phyloP scores from a whole-genome alignment of 805 yeast genomes.

The Candida tammaniensis region DNA sequence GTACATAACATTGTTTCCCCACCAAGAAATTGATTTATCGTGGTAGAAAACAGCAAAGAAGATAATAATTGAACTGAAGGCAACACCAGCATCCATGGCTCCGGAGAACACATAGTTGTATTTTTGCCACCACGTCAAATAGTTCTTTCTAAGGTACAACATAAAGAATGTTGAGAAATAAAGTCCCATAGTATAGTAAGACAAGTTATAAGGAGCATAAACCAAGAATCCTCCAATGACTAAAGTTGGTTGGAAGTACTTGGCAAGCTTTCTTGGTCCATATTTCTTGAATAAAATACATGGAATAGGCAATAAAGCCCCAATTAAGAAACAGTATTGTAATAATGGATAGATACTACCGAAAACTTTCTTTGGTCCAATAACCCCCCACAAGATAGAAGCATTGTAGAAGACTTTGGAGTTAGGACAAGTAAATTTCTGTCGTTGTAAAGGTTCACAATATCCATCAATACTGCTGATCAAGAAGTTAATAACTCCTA shows the following conservation, averaged over 20 bases:
- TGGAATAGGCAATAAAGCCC: constrained; percentile 24
- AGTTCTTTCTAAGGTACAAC: constrained; percentile 26
- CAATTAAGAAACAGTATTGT: constrained; percentile 34
- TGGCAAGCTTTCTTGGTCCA: constrained; percentile 19
- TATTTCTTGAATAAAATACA: constrained; percentile 20
- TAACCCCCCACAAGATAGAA: constrained; percentile 62
- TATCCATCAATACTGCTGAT: constrained; percentile 25
- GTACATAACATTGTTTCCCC: constrained; percentile 26
- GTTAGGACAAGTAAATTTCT: constrained; percentile 41
- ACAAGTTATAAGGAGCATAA: constrained; percentile 32
- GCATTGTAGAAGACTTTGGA: constrained; percentile 45
- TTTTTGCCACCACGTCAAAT: constrained; percentile 33
- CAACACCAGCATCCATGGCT: constrained; percentile 32
- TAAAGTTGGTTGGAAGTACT: constrained; percentile 32
- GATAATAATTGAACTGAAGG: constrained; percentile 31
- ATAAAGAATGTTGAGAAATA: constrained; percentile 25
- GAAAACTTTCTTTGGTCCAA: constrained; percentile 47
- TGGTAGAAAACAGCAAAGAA: constrained; percentile 38
- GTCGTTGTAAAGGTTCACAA: constrained; percentile 42
- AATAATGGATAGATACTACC: constrained; percentile 31
- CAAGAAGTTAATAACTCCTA: constrained; percentile 28
- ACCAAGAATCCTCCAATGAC: constrained; percentile 30
- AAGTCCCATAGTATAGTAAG: constrained; percentile 28
- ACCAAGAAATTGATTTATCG: constrained; percentile 26
- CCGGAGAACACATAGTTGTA: constrained; percentile 32